Percentiles rank a stretch among this genome's conserved stretches.
These are phyloP conservation scores for Chalara sp. DNA, from an alignment of 2,329 filamentous ascomycete species.

Conservation along the genomic window DNA sequence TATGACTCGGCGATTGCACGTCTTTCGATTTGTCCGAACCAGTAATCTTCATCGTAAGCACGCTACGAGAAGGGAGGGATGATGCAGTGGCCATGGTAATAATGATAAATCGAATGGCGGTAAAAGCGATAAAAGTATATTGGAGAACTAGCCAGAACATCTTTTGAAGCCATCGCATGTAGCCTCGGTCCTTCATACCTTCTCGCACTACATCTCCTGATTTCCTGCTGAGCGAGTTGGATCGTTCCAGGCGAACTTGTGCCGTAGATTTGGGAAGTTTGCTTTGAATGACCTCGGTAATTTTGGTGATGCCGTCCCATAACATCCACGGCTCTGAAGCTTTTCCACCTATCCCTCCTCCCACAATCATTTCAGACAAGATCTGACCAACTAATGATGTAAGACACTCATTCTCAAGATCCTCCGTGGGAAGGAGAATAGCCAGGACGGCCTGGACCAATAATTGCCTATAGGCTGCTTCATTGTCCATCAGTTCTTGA, in stretches of 20 bases:
- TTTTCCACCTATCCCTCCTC: slow-evolving; percentile 72
- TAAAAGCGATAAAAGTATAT: slow-evolving; percentile 41
- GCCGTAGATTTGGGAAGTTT: slow-evolving; percentile 26
- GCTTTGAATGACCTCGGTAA: slow-evolving; percentile 42
- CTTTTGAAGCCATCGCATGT: slow-evolving; percentile 19
- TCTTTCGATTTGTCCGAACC: slow-evolving; percentile 19
- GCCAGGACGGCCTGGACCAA: slow-evolving; percentile 78
- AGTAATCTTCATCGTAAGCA: slow-evolving; percentile 20
- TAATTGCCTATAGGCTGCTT: slow-evolving; percentile 78
- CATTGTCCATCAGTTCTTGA: slow-evolving; percentile 55
- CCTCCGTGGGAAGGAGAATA: slow-evolving; percentile 83
- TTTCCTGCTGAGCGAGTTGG: slow-evolving; percentile 25
- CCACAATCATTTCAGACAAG: slow-evolving; percentile 82
- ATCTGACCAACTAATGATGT: slow-evolving; percentile 80
- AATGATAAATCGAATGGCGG: slow-evolving; percentile 59
- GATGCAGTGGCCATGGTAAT: slow-evolving; percentile 60
- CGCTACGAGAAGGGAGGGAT: slow-evolving; percentile 52
- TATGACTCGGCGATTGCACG: slow-evolving; percentile 13
- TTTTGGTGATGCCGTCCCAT: slow-evolving; percentile 75
- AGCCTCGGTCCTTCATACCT: slow-evolving; percentile 11
- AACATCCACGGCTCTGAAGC: slow-evolving; percentile 83
- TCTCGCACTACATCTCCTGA: slow-evolving; percentile 7
- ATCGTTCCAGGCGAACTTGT: slow-evolving; percentile 22
- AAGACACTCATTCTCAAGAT: slow-evolving; percentile 81
- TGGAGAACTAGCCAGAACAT: slow-evolving; percentile 47